These are phyloP conservation scores for Phytophthora agathidicida DNA, from an alignment of 352 stramenopile genomes.

Conservation along the genomic window DNA sequence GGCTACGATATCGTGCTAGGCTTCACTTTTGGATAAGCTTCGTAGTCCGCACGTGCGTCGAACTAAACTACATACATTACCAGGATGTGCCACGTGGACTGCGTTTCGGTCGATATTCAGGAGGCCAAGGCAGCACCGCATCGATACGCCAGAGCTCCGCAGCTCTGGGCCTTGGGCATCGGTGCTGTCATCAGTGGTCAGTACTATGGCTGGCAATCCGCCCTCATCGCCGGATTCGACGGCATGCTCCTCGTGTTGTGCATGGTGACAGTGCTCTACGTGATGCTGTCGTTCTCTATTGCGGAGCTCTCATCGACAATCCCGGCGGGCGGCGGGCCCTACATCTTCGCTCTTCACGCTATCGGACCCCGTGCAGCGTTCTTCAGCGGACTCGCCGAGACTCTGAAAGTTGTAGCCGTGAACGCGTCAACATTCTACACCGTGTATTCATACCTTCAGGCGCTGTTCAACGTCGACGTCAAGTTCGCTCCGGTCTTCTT, in stretches of 20 bases:
- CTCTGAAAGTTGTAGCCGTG: conserved; percentile 67
- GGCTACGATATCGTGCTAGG: neutral
- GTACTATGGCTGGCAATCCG: conserved; percentile 78
- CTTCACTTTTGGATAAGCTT: conserved; percentile 17
- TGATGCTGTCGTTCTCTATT: conserved; percentile 79
- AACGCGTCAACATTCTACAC: conserved; percentile 54
- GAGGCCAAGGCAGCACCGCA: conserved; percentile 24
- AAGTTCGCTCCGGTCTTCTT: conserved; percentile 59
- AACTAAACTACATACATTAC: neutral
- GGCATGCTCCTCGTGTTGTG: conserved; percentile 65
- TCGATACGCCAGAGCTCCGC: conserved; percentile 63
- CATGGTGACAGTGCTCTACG: conserved; percentile 72
- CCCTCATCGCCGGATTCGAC: conserved; percentile 67
- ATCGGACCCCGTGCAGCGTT: conserved; percentile 44
- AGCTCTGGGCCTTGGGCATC: conserved; percentile 64
- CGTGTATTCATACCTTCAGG: conserved; percentile 44
- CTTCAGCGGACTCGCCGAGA: conserved; percentile 73
- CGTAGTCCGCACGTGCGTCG: neutral
- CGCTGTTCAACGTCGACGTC: conserved; percentile 49
- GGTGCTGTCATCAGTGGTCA: conserved; percentile 57
- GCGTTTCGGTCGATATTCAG: conserved; percentile 19
- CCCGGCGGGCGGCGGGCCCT: conserved; percentile 63
- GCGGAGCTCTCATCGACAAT: conserved; percentile 71
- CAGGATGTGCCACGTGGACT: conserved; percentile 22
- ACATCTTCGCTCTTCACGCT: conserved; percentile 73